Evolutionary conservation across 805 yeast species (phyloP).

Genomic region (Candida odintsovae): DNA sequence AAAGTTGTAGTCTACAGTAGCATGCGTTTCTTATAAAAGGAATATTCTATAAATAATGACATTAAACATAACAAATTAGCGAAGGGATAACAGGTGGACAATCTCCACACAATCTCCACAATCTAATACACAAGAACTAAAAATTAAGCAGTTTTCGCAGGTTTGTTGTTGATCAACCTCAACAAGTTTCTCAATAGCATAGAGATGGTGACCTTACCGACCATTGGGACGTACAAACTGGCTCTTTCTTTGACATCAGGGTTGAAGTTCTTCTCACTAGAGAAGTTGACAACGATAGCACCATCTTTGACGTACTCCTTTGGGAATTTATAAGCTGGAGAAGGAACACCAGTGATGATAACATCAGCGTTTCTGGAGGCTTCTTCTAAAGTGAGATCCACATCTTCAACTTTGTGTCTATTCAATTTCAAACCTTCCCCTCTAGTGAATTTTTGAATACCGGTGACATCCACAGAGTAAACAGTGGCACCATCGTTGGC

Average conservation of each 20-base stretch:
- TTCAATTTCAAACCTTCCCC: conserved; percentile 83
- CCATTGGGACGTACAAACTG: conserved; percentile 88
- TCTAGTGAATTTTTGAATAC: conserved; percentile 86
- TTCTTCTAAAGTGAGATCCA: conserved; percentile 48
- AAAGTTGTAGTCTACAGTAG: background rate
- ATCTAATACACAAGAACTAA: background rate
- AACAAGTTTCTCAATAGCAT: conserved; percentile 89
- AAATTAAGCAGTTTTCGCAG: conserved; percentile 1
- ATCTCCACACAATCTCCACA: background rate
- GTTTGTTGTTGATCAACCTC: conserved; percentile 68
- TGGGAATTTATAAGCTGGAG: conserved; percentile 79
- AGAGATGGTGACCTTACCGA: conserved; percentile 94
- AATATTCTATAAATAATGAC: background rate
- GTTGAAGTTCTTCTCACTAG: conserved; percentile 82
- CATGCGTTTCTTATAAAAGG: background rate
- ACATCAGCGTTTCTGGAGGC: conserved; percentile 79
- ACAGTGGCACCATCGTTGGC: conserved; percentile 98
- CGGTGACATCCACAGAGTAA: conserved; percentile 82
- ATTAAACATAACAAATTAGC: background rate
- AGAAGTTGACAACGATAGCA: conserved; percentile 84
- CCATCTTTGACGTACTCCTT: conserved; percentile 76
- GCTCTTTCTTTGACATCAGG: conserved; percentile 82
- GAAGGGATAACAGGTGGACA: background rate
- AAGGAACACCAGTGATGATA: conserved; percentile 93
- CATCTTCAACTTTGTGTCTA: conserved; percentile 75